A percentile compares a stretch with the other conserved stretches of the same genome.
These are phyloP conservation scores for Naumovozyma castellii DNA, from an alignment of 805 yeast species.

Conservation along the genomic window DNA sequence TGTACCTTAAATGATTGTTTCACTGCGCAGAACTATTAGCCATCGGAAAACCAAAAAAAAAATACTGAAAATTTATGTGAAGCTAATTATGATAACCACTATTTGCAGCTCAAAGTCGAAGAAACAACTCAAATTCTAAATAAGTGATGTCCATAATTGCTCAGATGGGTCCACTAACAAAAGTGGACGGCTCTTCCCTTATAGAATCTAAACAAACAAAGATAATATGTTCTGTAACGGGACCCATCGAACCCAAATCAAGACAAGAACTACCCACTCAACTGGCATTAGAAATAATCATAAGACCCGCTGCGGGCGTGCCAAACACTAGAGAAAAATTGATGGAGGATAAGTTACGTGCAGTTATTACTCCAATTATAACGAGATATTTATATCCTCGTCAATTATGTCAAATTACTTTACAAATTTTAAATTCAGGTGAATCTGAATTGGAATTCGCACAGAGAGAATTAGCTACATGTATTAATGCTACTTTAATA, in stretches of 20 bases:
- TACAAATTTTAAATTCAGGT: slow-evolving; percentile 48
- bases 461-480: slow-evolving; percentile 51
- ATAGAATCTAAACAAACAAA: slow-evolving; percentile 42
- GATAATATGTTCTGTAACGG: slow-evolving; percentile 70
- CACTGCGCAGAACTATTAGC: too few species aligned
- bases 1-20: too few species aligned
- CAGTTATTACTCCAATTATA: slow-evolving; percentile 52
- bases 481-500: slow-evolving; percentile 61
- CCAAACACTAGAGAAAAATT: slow-evolving; percentile 67
- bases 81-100: too few species aligned
- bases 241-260: slow-evolving; percentile 79
- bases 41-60: too few species aligned
- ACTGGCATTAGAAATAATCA: slow-evolving; percentile 67
- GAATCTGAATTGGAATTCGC: slow-evolving; percentile 24
- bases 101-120: too few species aligned
- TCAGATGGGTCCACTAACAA: slow-evolving; percentile 32
- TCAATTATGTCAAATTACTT: slow-evolving; percentile 60
- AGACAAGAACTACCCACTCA: slow-evolving; percentile 78
- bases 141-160: neutral
- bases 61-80: too few species aligned
- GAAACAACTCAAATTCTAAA: neutral
- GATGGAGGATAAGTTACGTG: slow-evolving; percentile 60
- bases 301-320: slow-evolving; percentile 71
- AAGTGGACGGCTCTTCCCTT: slow-evolving; percentile 77
- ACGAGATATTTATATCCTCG: slow-evolving; percentile 65